These are phyloP conservation scores for Raddia distichophylla DNA, from an alignment of 176 grass and related monocot species.

Conservation along the genomic window DNA sequence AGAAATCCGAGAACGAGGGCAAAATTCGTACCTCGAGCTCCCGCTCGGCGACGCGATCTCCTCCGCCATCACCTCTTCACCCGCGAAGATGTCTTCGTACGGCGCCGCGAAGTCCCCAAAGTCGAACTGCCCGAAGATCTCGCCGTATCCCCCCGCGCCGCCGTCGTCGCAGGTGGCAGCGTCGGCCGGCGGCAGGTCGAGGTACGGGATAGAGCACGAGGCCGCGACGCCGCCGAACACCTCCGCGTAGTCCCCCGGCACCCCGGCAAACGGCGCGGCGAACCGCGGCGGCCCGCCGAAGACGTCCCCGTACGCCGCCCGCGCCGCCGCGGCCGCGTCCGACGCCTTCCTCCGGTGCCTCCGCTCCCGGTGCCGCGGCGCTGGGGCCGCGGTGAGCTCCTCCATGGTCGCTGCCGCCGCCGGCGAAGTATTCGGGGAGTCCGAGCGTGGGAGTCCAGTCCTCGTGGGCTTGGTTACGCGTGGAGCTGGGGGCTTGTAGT, in stretches of 20 bases:
- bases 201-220: constrained; percentile 88
- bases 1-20: background rate
- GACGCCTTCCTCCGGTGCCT: constrained; percentile 56
- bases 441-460: background rate
- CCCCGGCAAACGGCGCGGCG: constrained; percentile 42
- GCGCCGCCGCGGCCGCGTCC: constrained; percentile 29
- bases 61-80: constrained; percentile 38
- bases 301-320: constrained; percentile 64
- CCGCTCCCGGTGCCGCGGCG: constrained; percentile 36
- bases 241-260: constrained; percentile 68
- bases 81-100: constrained; percentile 73
- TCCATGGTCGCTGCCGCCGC: constrained; percentile 50
- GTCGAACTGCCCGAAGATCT: constrained; percentile 77
- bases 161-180: constrained; percentile 6
- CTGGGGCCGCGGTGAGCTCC: constrained; percentile 37
- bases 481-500: background rate
- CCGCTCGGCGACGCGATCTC: constrained; percentile 54
- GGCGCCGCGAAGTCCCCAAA: constrained; percentile 66
- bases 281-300: constrained; percentile 68
- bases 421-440: background rate
- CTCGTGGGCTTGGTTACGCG: constrained; percentile 19
- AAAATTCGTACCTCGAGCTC: constrained; percentile 49
- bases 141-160: constrained; percentile 59
- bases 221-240: constrained; percentile 73
- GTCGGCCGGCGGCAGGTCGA: constrained; percentile 63